Conservation (phyloP, 768 basidiomycete species). For the Leccinum imitatum region DNA sequence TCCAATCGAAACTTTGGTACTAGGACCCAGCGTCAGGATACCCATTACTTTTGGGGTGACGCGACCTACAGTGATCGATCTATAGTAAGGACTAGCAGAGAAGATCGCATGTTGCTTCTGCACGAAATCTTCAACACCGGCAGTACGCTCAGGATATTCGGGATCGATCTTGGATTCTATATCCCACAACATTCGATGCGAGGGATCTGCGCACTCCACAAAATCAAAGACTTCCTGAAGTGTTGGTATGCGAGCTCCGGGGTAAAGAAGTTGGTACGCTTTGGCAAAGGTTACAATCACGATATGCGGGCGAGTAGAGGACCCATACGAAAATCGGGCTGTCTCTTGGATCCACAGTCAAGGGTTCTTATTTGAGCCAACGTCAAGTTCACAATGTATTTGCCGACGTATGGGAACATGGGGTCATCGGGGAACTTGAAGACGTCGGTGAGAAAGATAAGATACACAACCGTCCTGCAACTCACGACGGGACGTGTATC, state of each 20-base stretch:
- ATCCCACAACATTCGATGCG: slow-evolving; percentile 64
- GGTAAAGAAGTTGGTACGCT: slow-evolving; percentile 67
- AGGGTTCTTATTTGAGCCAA: slow-evolving; percentile 76
- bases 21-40: slow-evolving; percentile 26
- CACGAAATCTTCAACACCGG: slow-evolving; percentile 59
- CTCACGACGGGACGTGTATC: slow-evolving; percentile 67
- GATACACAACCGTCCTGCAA: slow-evolving; percentile 3
- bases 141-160: slow-evolving; percentile 49
- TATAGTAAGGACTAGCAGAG: slow-evolving; percentile 54
- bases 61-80: slow-evolving; percentile 58
- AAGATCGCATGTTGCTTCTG: slow-evolving; percentile 59
- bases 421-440: slow-evolving; percentile 55
- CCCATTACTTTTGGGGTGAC: not conserved
- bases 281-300: slow-evolving; percentile 4
- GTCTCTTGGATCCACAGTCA: slow-evolving; percentile 74
- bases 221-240: slow-evolving; percentile 75
- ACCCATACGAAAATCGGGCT: slow-evolving; percentile 54
- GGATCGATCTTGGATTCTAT: slow-evolving; percentile 79
- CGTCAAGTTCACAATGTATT: slow-evolving; percentile 73
- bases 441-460: slow-evolving; percentile 2
- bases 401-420: slow-evolving; percentile 73
- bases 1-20: slow-evolving; percentile 86
- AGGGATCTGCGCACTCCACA: slow-evolving; percentile 67
- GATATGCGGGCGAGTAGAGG: not conserved
- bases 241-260: slow-evolving; percentile 70